A percentile compares a stretch with the other conserved stretches of the same genome.
Evolutionary conservation across 495 filamentous ascomycete species (phyloP).

Genomic region (Amorphotheca resinae): DNA sequence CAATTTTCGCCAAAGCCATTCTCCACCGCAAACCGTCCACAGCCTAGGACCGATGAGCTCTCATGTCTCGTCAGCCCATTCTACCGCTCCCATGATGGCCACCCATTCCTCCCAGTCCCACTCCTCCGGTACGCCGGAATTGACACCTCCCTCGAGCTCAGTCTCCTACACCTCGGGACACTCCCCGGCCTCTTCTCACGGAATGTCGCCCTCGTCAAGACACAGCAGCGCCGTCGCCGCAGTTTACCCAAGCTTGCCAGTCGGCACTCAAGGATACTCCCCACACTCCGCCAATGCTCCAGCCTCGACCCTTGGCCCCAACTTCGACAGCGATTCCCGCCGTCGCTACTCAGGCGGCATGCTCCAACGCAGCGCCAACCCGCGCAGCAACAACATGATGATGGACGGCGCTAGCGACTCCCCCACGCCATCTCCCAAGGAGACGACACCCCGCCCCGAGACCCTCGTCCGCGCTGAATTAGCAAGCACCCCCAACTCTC

Average conservation of each 20-base stretch:
- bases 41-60: slow-evolving; percentile 32
- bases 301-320: slow-evolving; percentile 65
- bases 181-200: slow-evolving; percentile 57
- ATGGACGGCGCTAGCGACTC: slow-evolving; percentile 46
- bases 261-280: slow-evolving; percentile 55
- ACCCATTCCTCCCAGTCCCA: slow-evolving; percentile 39
- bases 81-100: slow-evolving; percentile 47
- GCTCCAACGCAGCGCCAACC: slow-evolving; percentile 51
- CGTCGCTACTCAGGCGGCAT: slow-evolving; percentile 80
- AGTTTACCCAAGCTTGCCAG: slow-evolving; percentile 78
- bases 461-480: slow-evolving; percentile 32
- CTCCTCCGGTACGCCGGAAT: slow-evolving; percentile 57
- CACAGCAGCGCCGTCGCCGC: slow-evolving; percentile 44
- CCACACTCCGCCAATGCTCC: slow-evolving; percentile 54
- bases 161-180: slow-evolving; percentile 77
- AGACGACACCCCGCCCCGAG: slow-evolving; percentile 23
- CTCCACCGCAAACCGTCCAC: slow-evolving; percentile 48
- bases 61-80: slow-evolving; percentile 43
- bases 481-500: slow-evolving; percentile 40
- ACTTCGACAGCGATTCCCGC: slow-evolving; percentile 67
- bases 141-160: slow-evolving; percentile 82
- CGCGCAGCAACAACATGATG: too few relatives aligned
- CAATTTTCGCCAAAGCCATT: slow-evolving; percentile 58
- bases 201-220: slow-evolving; percentile 52
- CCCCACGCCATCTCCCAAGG: slow-evolving; percentile 29